A percentile compares a stretch with the other conserved stretches of the same genome.
phyloP scores from a whole-genome alignment of 2,329 filamentous ascomycete genomes.

The Fonsecaea pedrosoi region DNA sequence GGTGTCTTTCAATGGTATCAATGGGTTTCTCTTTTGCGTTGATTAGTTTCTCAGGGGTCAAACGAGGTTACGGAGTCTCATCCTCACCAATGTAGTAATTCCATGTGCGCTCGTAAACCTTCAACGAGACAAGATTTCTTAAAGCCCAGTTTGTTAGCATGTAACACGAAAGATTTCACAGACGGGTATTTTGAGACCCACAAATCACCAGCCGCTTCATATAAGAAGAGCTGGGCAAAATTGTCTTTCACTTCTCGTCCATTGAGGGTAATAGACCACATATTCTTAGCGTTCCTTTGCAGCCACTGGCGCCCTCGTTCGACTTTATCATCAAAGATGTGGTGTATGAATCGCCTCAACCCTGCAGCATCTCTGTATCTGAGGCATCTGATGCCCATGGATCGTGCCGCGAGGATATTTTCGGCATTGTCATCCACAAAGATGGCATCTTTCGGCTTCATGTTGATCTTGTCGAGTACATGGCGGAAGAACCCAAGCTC shows the following conservation, averaged over 20 bases:
- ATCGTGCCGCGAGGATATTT: constrained; percentile 20
- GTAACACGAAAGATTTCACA: not conserved
- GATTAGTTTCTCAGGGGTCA: not conserved
- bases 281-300: constrained; percentile 18
- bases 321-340: constrained; percentile 13
- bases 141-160: not conserved
- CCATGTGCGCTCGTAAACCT: constrained; percentile 20
- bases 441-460: constrained; percentile 10
- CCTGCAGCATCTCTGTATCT: constrained; percentile 10
- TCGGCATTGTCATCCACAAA: constrained; percentile 21
- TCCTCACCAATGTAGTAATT: constrained; percentile 23
- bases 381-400: constrained; percentile 17
- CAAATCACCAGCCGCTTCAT: constrained; percentile 20
- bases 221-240: constrained; percentile 24
- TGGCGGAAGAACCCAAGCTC: constrained; percentile 21
- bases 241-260: constrained; percentile 24
- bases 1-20: constrained; percentile 16
- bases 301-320: constrained; percentile 10
- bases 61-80: not conserved
- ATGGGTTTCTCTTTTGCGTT: constrained; percentile 15
- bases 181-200: not conserved
- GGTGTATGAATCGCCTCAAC: constrained; percentile 12
- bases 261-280: constrained; percentile 17
- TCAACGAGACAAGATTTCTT: constrained; percentile 20
- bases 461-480: constrained; percentile 8